phyloP scores from a whole-genome alignment of 345 rosid genomes.

The Mallotus nudiflorus region DNA sequence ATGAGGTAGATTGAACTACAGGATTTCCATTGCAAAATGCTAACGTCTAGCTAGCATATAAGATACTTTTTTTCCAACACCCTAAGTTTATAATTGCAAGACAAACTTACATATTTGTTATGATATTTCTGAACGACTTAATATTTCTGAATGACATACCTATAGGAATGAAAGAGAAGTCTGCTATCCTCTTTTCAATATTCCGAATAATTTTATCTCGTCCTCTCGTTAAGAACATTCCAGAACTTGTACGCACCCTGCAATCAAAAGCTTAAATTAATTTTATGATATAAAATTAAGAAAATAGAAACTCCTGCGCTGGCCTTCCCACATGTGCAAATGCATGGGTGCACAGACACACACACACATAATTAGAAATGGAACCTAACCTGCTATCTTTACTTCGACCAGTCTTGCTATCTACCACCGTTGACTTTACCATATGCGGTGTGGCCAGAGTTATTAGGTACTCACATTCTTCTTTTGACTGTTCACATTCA shows the following conservation, averaged over 20 bases:
- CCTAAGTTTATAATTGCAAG: background rate
- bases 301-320: background rate
- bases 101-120: background rate
- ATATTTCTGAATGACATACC: constrained; percentile 40
- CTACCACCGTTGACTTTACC: constrained; percentile 43
- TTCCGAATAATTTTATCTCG: constrained; percentile 52
- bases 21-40: background rate
- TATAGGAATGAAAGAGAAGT: constrained; percentile 74
- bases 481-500: constrained; percentile 38
- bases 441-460: constrained; percentile 39
- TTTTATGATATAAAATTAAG: background rate
- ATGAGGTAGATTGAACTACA: background rate
- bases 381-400: constrained; percentile 40
- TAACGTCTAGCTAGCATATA: background rate
- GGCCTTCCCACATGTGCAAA: too few species aligned
- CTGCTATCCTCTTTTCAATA: constrained; percentile 89
- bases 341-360: too few species aligned
- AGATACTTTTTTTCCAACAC: background rate
- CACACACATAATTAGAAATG: background rate
- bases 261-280: background rate
- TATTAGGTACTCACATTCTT: constrained; percentile 44
- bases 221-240: constrained; percentile 83
- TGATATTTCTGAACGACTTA: constrained; percentile 24
- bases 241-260: constrained; percentile 96
- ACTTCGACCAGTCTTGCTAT: constrained; percentile 36